Evolutionary conservation across 106 monocot genomes (phyloP).

Genomic region (Dioscorea zingiberensis): DNA sequence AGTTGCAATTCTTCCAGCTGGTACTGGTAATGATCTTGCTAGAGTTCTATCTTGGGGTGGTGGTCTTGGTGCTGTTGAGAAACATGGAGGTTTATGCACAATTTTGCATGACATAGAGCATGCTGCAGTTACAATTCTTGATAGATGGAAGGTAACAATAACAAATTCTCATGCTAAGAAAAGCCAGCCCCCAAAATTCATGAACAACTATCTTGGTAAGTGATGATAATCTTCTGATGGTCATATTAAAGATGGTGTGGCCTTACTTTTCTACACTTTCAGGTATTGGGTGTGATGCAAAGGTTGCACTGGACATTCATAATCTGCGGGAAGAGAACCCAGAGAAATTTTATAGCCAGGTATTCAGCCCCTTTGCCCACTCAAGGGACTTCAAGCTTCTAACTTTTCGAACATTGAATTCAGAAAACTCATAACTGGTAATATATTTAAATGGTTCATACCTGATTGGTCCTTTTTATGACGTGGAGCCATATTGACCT

Average conservation of each 20-base stretch:
- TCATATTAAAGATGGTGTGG: background rate
- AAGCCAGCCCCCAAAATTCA: conserved; percentile 34
- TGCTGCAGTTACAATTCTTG: conserved; percentile 86
- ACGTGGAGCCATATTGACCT: no score
- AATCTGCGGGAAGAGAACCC: conserved; percentile 91
- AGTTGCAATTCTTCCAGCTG: conserved; percentile 92
- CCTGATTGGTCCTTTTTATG: no score
- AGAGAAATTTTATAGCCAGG: conserved; percentile 90
- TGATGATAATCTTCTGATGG: conserved; percentile 1
- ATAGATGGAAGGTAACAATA: conserved; percentile 73
- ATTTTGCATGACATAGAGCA: conserved; percentile 71
- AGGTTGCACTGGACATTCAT: conserved; percentile 95
- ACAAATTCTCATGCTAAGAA: conserved; percentile 39
- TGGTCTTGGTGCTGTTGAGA: conserved; percentile 71
- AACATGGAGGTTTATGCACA: conserved; percentile 68
- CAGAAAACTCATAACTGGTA: no score
- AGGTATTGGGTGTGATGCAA: conserved; percentile 98
- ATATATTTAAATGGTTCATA: no score
- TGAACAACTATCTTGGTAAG: conserved; percentile 92
- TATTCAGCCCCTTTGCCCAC: conserved; percentile 6
- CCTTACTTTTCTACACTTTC: conserved; percentile 17
- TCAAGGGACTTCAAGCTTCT: background rate
- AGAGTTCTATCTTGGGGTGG: conserved; percentile 88
- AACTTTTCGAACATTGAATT: no score
- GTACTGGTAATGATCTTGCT: conserved; percentile 94